Evolutionary conservation across 176 grass and related monocot genomes (phyloP).

Genomic region (Eragrostis nindensis): DNA sequence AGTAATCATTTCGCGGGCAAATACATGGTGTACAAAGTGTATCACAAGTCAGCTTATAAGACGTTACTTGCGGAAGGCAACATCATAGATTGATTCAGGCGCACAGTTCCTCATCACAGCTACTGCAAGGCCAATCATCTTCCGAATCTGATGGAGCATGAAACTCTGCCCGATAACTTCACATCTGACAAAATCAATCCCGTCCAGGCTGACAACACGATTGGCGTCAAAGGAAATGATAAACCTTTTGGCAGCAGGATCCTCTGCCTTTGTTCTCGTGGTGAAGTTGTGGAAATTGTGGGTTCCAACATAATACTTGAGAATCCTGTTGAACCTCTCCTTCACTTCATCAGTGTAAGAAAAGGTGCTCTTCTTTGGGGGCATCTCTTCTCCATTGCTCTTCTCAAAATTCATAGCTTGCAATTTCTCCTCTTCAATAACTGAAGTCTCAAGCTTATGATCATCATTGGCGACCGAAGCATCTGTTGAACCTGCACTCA

Average conservation of each 20-base stretch:
- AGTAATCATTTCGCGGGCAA: constrained; percentile 4
- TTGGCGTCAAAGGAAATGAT: constrained; percentile 88
- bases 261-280: constrained; percentile 94
- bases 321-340: constrained; percentile 70
- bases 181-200: constrained; percentile 93
- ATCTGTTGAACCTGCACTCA: constrained; percentile 14
- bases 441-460: background rate
- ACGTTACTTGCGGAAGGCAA: constrained; percentile 74
- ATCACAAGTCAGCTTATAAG: constrained; percentile 15
- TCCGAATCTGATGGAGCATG: constrained; percentile 96
- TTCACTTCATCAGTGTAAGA: constrained; percentile 70
- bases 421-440: constrained; percentile 15
- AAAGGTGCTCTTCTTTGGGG: constrained; percentile 42
- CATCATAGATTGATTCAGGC: constrained; percentile 77
- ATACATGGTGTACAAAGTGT: background rate
- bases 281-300: constrained; percentile 99
- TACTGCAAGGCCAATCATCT: constrained; percentile 87
- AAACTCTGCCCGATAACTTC: constrained; percentile 97
- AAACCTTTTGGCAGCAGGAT: constrained; percentile 86
- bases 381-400: constrained; percentile 41
- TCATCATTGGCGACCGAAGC: constrained; percentile 20
- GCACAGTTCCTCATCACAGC: constrained; percentile 87
- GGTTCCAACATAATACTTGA: constrained; percentile 86
- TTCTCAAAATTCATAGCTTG: constrained; percentile 35
- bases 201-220: constrained; percentile 67